Percentiles rank a stretch among this genome's conserved stretches.
Evolutionary conservation across 768 basidiomycete genomes (phyloP).

Genomic region (Macrolepiota dolichaula): DNA sequence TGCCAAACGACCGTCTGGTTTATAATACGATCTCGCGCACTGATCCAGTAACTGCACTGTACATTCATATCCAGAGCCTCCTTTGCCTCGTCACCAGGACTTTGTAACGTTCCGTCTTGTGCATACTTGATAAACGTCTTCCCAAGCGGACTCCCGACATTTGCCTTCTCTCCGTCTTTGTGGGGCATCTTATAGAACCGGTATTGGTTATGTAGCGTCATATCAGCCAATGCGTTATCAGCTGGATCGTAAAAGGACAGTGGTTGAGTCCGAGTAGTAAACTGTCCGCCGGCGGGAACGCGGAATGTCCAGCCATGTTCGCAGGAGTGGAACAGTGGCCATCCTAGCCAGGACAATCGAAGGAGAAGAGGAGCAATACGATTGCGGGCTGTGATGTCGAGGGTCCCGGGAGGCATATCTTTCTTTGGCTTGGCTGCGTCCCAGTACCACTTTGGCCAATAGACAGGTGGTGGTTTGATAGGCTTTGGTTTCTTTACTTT

Average conservation of each 20-base stretch:
- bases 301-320: conserved; percentile 93
- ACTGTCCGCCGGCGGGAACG: conserved; percentile 49
- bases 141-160: conserved; percentile 89
- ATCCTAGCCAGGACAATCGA: conserved; percentile 81
- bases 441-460: conserved; percentile 99
- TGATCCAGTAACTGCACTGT: conserved; percentile 97
- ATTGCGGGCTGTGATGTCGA: conserved; percentile 84
- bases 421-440: conserved; percentile 78
- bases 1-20: conserved; percentile 95
- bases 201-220: conserved; percentile 44
- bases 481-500: conserved; percentile 26
- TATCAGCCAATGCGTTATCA: conserved; percentile 56
- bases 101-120: conserved; percentile 82
- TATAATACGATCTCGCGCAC: conserved; percentile 84
- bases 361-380: conserved; percentile 83
- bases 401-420: conserved; percentile 59
- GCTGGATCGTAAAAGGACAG: conserved; percentile 60
- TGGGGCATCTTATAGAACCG: conserved; percentile 93
- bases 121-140: conserved; percentile 89
- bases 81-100: conserved; percentile 75
- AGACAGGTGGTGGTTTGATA: conserved; percentile 41
- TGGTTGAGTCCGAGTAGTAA: conserved; percentile 41
- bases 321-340: conserved; percentile 81
- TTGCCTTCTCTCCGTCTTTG: conserved; percentile 90
- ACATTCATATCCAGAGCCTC: conserved; percentile 90